Base-by-base conservation (phyloP, 2,329 filamentous ascomycete genomes). In the Ceratocystis harringtonii region DNA sequence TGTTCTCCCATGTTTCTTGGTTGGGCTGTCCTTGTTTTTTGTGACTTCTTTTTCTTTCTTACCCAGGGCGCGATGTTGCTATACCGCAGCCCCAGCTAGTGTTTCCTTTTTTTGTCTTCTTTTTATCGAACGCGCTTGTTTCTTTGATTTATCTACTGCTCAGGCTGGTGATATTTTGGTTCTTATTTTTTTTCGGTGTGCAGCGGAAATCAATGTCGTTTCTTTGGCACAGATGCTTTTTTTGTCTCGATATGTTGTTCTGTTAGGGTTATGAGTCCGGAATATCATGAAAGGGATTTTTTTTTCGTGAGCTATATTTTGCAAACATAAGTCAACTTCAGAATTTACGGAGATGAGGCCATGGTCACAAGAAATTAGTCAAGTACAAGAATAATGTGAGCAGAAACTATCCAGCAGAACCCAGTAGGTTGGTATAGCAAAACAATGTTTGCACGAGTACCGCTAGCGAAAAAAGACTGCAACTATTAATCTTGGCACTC, bases 381-480 rank as follows among this genome's bases (percentile, higher is more conserved):
- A 58, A 3, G 55, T 30, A 58, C 55, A 44, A 66, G 63, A 69
- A 41, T 41, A 73, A 81, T 96, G 89, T 95, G 76, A 81, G 87
- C 90, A 90, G 85, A 84, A 84, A 84, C 91, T 95, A 96, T 96
- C 91, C 95, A 96, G 92, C 90, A 82, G 87, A 86, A 84, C 81
- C 88, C 87, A 89, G 90, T 84, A 75, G 77, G 73, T 75, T 73
- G 75, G 65, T 70, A 70, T 77, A 78, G 75, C 74, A 69, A 69
- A 70, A 76, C 76, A 71, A 62, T 32, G 57, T 73, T 70, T 61
- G 61, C 70, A 83, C 89, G 91, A 90, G 89, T 87, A 87, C 89
- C 84, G 91, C 89, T 96, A 96, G 92, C 92, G 92, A 91, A 95
- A 91, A 91, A 89, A 89, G 88, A 87, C 88, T 89, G 88, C 86